phyloP scores from a whole-genome alignment of 371 early-diverging fungal genomes.

The Lichtheimia ramosa region DNA sequence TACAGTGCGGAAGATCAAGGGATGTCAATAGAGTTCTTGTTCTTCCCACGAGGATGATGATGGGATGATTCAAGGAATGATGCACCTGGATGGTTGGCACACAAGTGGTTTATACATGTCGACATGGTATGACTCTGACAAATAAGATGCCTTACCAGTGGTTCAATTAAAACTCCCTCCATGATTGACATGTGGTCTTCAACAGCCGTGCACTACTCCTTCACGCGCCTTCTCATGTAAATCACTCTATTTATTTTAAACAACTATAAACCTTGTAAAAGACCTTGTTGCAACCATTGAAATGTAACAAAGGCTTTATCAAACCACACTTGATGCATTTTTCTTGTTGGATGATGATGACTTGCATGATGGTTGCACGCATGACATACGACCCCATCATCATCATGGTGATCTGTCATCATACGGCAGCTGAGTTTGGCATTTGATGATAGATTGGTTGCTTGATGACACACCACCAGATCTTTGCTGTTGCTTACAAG shows the following conservation, averaged over 20 bases:
- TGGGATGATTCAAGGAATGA: slow-evolving; percentile 5
- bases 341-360: too few relatives aligned
- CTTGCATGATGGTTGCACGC: too few relatives aligned
- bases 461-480: too few relatives aligned
- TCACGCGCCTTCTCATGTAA: slow-evolving; percentile 11
- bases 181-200: slow-evolving; percentile 12
- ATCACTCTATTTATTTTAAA: background rate
- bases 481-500: background rate
- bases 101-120: slow-evolving; percentile 16
- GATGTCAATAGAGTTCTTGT: slow-evolving; percentile 10
- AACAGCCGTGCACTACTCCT: slow-evolving; percentile 9
- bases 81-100: background rate
- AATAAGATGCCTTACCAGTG: slow-evolving; percentile 12
- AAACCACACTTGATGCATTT: background rate
- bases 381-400: background rate
- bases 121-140: slow-evolving; percentile 15
- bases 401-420: too few relatives aligned
- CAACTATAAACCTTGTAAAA: background rate
- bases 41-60: slow-evolving; percentile 25
- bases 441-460: background rate
- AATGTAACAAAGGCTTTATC: slow-evolving; percentile 6
- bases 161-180: slow-evolving; percentile 11
- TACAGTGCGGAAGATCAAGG: background rate
- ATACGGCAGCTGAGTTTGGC: too few relatives aligned
- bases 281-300: slow-evolving; percentile 9